Percentiles rank a stretch among this genome's conserved stretches.
phyloP scores from a whole-genome alignment of 192 early-diverging fungal species.

The Rhizoclosmatium globosum region DNA sequence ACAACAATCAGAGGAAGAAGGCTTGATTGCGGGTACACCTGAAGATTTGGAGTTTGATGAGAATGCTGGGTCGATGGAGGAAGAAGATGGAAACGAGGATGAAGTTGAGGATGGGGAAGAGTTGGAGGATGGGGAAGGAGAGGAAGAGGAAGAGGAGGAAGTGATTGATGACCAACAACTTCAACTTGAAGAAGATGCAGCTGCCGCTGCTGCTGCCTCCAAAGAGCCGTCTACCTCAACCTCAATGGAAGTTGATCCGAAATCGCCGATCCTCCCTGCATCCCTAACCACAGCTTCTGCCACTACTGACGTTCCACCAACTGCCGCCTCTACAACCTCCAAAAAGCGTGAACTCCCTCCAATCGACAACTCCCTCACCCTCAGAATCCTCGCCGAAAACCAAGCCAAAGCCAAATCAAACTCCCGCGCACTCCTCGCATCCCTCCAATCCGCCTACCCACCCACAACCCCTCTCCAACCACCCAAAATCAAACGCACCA shows the following conservation, averaged over 20 bases:
- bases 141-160: slow-evolving; percentile 36
- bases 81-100: background rate
- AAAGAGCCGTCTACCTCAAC: slow-evolving; percentile 4
- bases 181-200: slow-evolving; percentile 30
- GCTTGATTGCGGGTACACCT: background rate
- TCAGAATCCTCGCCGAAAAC: slow-evolving; percentile 6
- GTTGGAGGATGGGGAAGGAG: slow-evolving; percentile 25
- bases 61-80: background rate
- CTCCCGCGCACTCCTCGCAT: background rate
- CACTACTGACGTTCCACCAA: background rate
- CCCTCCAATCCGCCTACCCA: background rate
- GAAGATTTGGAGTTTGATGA: background rate
- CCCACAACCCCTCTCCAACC: background rate
- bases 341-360: background rate
- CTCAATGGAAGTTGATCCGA: background rate
- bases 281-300: slow-evolving; percentile 1
- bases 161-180: slow-evolving; percentile 36
- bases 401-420: slow-evolving; percentile 19
- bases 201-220: slow-evolving; percentile 1
- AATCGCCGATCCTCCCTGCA: slow-evolving; percentile 2
- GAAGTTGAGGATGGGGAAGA: slow-evolving; percentile 8
- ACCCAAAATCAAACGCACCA: slow-evolving; percentile 10
- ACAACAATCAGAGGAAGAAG: slow-evolving; percentile 16
- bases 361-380: background rate
- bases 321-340: background rate